Percentiles rank a stretch among this genome's conserved stretches.
These are phyloP conservation scores for Cordyceps farinosa DNA, from an alignment of 2,329 filamentous ascomycete genomes.

Conservation along the genomic window DNA sequence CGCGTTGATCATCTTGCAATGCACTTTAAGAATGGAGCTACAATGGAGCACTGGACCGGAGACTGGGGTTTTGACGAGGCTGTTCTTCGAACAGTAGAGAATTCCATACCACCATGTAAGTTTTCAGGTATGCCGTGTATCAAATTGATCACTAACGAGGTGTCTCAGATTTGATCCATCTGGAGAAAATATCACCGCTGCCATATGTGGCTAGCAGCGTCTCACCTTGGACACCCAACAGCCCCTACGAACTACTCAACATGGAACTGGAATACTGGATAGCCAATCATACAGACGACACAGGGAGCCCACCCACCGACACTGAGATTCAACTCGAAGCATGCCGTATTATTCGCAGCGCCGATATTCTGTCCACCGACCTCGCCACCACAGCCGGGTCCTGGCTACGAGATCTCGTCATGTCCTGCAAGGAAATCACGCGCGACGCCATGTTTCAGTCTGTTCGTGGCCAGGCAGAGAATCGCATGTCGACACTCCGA, in stretches of 20 bases:
- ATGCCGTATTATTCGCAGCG: conserved; percentile 53
- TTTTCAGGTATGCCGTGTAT: conserved; percentile 35
- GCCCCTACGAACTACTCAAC: conserved; percentile 59
- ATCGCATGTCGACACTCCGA: conserved; percentile 40
- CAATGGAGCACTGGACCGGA: conserved; percentile 67
- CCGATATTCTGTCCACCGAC: conserved; percentile 46
- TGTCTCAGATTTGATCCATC: conserved; percentile 57
- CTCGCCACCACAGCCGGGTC: conserved; percentile 36
- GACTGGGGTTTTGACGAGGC: conserved; percentile 64
- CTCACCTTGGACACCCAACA: conserved; percentile 45
- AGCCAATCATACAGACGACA: conserved; percentile 41
- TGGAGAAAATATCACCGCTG: conserved; percentile 55
- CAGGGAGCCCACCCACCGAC: conserved; percentile 43
- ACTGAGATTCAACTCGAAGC: conserved; percentile 54
- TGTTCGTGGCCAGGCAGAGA: conserved; percentile 41
- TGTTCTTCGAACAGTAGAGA: conserved; percentile 61
- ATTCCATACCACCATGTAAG: conserved; percentile 63
- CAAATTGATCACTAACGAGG: conserved; percentile 38
- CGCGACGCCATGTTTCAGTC: conserved; percentile 47
- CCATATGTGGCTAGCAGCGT: conserved; percentile 49
- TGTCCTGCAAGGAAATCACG: conserved; percentile 43
- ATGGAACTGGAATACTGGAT: conserved; percentile 53
- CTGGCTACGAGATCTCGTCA: conserved; percentile 59
- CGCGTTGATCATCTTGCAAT: conserved; percentile 61
- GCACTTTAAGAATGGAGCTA: conserved; percentile 62